These are phyloP conservation scores for Phytophthora constricta DNA, from an alignment of 352 stramenopile species.

Conservation along the genomic window DNA sequence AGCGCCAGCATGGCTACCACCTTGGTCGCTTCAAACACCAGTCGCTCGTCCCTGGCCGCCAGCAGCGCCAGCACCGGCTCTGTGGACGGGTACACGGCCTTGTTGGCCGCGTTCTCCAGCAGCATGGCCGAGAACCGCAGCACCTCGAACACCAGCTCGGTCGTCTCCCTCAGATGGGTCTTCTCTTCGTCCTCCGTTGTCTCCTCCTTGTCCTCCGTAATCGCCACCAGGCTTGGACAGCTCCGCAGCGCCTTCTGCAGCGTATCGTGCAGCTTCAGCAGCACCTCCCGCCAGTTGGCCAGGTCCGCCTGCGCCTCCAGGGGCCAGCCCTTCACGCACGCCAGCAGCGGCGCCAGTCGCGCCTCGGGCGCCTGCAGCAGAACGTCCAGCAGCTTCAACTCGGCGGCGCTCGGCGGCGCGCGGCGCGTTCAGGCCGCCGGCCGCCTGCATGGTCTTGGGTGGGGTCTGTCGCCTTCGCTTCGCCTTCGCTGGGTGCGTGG, in stretches of 20 bases:
- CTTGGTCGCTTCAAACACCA: slow-evolving; percentile 74
- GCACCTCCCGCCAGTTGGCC: slow-evolving; percentile 66
- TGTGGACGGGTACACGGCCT: slow-evolving; percentile 71
- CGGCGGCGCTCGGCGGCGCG: slow-evolving; percentile 53
- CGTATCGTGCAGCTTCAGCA: slow-evolving; percentile 61
- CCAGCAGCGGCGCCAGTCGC: slow-evolving; percentile 62
- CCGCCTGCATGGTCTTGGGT: slow-evolving; percentile 36
- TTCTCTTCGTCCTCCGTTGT: slow-evolving; percentile 25
- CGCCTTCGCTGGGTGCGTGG: neutral
- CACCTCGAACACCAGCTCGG: slow-evolving; percentile 69
- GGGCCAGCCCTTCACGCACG: slow-evolving; percentile 76
- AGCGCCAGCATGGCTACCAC: slow-evolving; percentile 78
- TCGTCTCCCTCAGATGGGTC: slow-evolving; percentile 40
- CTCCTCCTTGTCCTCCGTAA: slow-evolving; percentile 15
- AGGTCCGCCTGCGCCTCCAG: slow-evolving; percentile 84
- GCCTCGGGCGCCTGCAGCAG: slow-evolving; percentile 53
- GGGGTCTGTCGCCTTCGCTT: neutral
- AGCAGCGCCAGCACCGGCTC: slow-evolving; percentile 61
- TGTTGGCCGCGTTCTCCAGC: slow-evolving; percentile 84
- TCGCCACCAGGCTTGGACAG: slow-evolving; percentile 54
- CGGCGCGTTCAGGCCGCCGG: slow-evolving; percentile 28
- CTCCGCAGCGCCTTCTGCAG: slow-evolving; percentile 50
- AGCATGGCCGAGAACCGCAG: slow-evolving; percentile 79
- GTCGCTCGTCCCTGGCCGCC: slow-evolving; percentile 67
- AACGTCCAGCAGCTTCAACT: slow-evolving; percentile 70